These are phyloP conservation scores for Kazachstania psychrophila DNA, from an alignment of 805 yeast species.

Conservation along the genomic window DNA sequence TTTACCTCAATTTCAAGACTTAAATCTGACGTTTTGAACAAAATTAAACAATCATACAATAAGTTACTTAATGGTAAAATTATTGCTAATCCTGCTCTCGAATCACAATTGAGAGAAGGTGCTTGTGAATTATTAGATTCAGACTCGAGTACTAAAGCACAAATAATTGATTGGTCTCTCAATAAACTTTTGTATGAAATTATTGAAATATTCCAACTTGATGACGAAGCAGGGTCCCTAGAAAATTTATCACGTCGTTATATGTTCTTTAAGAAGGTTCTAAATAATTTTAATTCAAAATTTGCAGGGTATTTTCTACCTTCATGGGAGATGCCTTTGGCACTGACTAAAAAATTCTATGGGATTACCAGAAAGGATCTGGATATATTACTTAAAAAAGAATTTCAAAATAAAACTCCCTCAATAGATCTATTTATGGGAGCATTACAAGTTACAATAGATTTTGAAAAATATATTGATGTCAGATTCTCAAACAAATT, in stretches of 20 bases:
- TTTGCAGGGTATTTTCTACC: constrained; percentile 52
- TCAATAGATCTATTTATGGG: constrained; percentile 59
- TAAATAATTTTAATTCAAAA: constrained; percentile 48
- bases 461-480: constrained; percentile 69
- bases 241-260: constrained; percentile 80
- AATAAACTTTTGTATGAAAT: constrained; percentile 63
- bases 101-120: constrained; percentile 35
- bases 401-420: constrained; percentile 32
- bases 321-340: constrained; percentile 61
- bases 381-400: constrained; percentile 39
- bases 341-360: constrained; percentile 55
- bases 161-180: constrained; percentile 66
- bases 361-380: constrained; percentile 62
- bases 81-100: constrained; percentile 5
- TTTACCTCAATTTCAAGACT: constrained; percentile 23
- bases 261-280: constrained; percentile 65
- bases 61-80: constrained; percentile 7
- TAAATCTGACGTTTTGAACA: constrained; percentile 20
- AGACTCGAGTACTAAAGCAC: constrained; percentile 43
- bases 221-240: constrained; percentile 90
- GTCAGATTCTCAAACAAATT: constrained; percentile 45
- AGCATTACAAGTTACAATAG: constrained; percentile 67
- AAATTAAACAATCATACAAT: constrained; percentile 10
- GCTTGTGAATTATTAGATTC: constrained; percentile 68
- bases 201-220: constrained; percentile 57